Evolutionary conservation across 2,329 filamentous ascomycete species (phyloP).

Genomic region (Aspergillus ochraceoroseus): DNA sequence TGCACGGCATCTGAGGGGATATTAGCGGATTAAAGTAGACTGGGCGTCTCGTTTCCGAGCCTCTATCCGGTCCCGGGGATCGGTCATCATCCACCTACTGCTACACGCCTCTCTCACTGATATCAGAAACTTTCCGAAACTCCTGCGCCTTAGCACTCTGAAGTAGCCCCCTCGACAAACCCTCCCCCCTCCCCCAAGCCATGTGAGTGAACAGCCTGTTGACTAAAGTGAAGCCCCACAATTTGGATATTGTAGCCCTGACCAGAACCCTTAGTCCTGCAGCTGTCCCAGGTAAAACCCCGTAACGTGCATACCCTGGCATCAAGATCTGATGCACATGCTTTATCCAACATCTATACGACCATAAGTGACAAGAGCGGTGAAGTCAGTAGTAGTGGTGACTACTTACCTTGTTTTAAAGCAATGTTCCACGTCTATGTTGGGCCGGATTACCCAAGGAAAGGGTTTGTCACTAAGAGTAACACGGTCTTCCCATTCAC

Average conservation of each 20-base stretch:
- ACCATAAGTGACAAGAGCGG: slow-evolving; percentile 22
- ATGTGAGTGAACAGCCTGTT: no score
- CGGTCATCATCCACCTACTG: no score
- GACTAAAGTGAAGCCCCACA: slow-evolving; percentile 21
- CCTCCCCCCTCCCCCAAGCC: no score
- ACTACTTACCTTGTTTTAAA: slow-evolving; percentile 18
- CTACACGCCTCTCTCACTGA: no score
- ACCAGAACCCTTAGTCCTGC: slow-evolving; percentile 23
- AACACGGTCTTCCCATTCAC: slow-evolving; percentile 5
- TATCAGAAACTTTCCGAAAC: no score
- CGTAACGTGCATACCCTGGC: slow-evolving; percentile 19
- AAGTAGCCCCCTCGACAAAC: no score
- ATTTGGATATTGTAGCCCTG: slow-evolving; percentile 20
- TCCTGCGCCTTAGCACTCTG: no score
- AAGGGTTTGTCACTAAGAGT: slow-evolving; percentile 9
- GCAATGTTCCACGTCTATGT: slow-evolving; percentile 19
- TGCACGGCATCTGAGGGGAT: no score
- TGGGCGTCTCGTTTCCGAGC: background rate
- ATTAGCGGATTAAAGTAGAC: background rate
- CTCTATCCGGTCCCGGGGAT: background rate
- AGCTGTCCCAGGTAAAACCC: slow-evolving; percentile 25
- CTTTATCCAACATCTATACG: slow-evolving; percentile 9
- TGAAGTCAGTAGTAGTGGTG: slow-evolving; percentile 22
- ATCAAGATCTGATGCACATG: slow-evolving; percentile 12
- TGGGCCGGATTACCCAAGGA: slow-evolving; percentile 11